Base-by-base conservation (phyloP, 2,329 filamentous ascomycete genomes). In the Diaporthe longicolla region DNA sequence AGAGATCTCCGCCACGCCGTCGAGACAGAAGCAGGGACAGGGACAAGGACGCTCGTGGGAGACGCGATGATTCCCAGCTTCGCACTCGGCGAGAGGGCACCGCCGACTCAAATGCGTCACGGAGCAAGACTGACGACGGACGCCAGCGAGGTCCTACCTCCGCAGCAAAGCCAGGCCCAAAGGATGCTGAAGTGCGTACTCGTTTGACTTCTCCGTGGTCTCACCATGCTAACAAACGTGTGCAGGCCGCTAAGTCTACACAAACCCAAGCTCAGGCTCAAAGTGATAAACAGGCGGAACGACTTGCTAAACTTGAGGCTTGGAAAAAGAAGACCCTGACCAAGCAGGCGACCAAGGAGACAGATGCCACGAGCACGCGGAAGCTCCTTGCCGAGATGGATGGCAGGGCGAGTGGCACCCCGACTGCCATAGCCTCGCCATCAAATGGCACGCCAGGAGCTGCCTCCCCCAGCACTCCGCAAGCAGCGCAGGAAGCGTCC, bases 301-400 rank as follows among this genome's bases (percentile, higher is more conserved):
- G 94, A 76, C 87, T 95, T 57, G 94, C 94, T 37, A 95, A 94
- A 81, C 85, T 97, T 37, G 94, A 96, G 82, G 94, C 94, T 73
- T 98, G 95, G 95, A 98, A 98, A 84, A 93, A 95, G 83, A 96
- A 95, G 84, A 93, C 95, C 81, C 93, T 94, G 77, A 91, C 92
- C 80, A 75, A 75, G 70, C 92, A 93, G 78, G 92, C 93, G 78
- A 89, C 89, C 76, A 94, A 94, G 81, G 90, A 93, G 80, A 92
- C 91, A 79, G 90, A 93, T 78, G 88, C 92, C 58, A 91, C 90
- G 70, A 91, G 91, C 76, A 89, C 92, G 52, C 87, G 90, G 78
- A 93, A 89, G 78, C 89, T 95, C 72, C 85, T 93, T 73, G 91
- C 92, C 79, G 91, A 93, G 82, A 94, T 93, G 87, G 93, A 93